These are phyloP conservation scores for Chlamydomonas urium DNA, from an alignment of 139 green algal genomes.

Conservation along the genomic window DNA sequence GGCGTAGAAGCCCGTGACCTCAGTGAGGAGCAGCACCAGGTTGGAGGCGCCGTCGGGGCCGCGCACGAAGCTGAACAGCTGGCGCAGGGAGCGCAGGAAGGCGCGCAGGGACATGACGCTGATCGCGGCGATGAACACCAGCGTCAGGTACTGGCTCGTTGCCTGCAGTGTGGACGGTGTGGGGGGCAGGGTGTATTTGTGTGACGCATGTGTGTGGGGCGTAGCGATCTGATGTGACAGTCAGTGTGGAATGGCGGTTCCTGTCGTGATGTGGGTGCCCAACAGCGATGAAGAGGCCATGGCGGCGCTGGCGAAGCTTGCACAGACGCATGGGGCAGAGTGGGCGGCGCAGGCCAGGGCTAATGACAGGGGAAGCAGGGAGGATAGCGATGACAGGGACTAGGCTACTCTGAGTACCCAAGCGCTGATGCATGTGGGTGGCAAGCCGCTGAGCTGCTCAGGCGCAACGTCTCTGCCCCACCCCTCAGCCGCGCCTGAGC, in stretches of 20 bases:
- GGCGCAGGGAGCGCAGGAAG: conserved; percentile 55
- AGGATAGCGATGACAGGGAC: conserved; percentile 4
- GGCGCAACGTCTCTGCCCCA: too few relatives aligned
- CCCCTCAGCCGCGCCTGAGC: not conserved
- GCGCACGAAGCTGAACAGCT: conserved; percentile 57
- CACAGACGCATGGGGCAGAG: conserved; percentile 28
- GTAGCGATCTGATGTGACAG: too few relatives aligned
- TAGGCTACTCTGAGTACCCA: not conserved
- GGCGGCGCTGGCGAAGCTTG: conserved; percentile 36
- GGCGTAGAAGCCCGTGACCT: conserved; percentile 79
- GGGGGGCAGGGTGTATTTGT: too few relatives aligned
- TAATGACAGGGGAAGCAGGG: not conserved
- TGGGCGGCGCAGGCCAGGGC: conserved; percentile 53
- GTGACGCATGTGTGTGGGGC: too few relatives aligned
- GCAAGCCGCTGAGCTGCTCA: too few relatives aligned
- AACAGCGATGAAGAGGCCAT: conserved; percentile 48
- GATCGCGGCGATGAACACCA: conserved; percentile 85
- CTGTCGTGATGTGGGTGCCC: conserved; percentile 62
- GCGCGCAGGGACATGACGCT: conserved; percentile 72
- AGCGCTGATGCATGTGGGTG: too few relatives aligned
- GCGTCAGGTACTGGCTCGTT: conserved; percentile 71
- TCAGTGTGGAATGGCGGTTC: too few relatives aligned
- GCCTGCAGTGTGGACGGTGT: not conserved
- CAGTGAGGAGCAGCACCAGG: conserved; percentile 70
- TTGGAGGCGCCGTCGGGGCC: conserved; percentile 38